These are phyloP conservation scores for Eragrostis tef DNA, from an alignment of 202 grass and related monocot species.

Conservation along the genomic window DNA sequence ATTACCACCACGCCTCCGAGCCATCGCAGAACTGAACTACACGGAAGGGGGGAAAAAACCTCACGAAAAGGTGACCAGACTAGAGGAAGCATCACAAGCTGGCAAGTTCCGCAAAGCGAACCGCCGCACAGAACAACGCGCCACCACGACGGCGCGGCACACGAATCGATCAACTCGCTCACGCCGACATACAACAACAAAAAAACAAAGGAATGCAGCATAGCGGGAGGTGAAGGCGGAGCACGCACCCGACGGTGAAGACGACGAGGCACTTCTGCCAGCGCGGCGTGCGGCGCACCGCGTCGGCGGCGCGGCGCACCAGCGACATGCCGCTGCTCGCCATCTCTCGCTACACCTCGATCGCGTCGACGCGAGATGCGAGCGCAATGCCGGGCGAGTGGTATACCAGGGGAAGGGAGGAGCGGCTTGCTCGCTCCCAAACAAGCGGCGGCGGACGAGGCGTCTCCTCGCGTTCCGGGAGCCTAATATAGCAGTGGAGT, in stretches of 20 bases:
- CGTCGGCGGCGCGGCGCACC: slow-evolving; percentile 51
- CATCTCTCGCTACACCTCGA: slow-evolving; percentile 16
- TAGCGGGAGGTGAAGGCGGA: background rate
- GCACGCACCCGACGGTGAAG: slow-evolving; percentile 51
- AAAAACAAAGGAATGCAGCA: background rate
- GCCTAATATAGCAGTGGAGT: slow-evolving; percentile 39
- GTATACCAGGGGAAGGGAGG: slow-evolving; percentile 7
- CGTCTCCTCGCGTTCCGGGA: slow-evolving; percentile 21
- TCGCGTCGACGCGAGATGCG: slow-evolving; percentile 30
- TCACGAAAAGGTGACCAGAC: background rate
- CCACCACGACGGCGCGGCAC: background rate
- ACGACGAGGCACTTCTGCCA: slow-evolving; percentile 53
- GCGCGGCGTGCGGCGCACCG: slow-evolving; percentile 47
- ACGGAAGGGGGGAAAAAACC: background rate
- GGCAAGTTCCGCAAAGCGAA: slow-evolving; percentile 10
- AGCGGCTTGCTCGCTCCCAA: slow-evolving; percentile 48
- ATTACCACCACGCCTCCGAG: background rate
- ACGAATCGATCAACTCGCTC: background rate
- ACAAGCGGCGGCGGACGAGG: slow-evolving; percentile 55
- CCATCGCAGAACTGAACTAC: background rate
- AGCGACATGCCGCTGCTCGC: slow-evolving; percentile 39
- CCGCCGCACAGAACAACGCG: background rate
- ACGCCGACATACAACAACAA: background rate
- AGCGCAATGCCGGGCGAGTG: background rate
- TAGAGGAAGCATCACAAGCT: background rate